A percentile compares a stretch with the other conserved stretches of the same genome.
Conservation (phyloP, 176 grass and related monocot genomes). For the Rhynchospora tenuis region DNA sequence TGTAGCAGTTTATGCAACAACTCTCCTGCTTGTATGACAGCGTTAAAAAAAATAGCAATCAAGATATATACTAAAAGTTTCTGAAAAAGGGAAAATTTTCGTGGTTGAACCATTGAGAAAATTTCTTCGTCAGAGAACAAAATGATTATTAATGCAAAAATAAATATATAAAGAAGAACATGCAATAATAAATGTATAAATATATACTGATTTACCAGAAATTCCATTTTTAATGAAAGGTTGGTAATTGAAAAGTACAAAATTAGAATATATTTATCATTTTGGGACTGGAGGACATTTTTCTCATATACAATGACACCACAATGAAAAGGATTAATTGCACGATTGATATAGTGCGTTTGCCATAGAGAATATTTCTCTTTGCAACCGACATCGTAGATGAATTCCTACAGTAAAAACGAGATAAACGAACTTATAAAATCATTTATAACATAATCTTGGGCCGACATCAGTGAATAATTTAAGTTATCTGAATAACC, state of each 20-base stretch:
- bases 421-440: background rate
- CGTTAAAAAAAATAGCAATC: too few species aligned
- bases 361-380: background rate
- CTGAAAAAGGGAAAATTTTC: background rate
- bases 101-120: background rate
- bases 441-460: background rate
- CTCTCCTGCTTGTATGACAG: too few species aligned
- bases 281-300: background rate
- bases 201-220: background rate
- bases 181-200: background rate
- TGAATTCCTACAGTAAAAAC: background rate
- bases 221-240: too few species aligned
- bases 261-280: background rate
- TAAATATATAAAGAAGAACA: background rate
- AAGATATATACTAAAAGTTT: too few species aligned
- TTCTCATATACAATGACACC: background rate
- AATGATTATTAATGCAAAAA: background rate
- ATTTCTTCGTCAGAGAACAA: background rate
- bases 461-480: slow-evolving; percentile 2
- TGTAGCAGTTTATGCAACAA: too few species aligned
- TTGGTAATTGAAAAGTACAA: background rate
- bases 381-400: background rate
- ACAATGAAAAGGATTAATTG: background rate
- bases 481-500: slow-evolving; percentile 7
- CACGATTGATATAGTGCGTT: background rate